Percentiles rank a stretch among this genome's conserved stretches.
Conservation (phyloP, 2,329 filamentous ascomycete genomes). For the Alternaria sp. region DNA sequence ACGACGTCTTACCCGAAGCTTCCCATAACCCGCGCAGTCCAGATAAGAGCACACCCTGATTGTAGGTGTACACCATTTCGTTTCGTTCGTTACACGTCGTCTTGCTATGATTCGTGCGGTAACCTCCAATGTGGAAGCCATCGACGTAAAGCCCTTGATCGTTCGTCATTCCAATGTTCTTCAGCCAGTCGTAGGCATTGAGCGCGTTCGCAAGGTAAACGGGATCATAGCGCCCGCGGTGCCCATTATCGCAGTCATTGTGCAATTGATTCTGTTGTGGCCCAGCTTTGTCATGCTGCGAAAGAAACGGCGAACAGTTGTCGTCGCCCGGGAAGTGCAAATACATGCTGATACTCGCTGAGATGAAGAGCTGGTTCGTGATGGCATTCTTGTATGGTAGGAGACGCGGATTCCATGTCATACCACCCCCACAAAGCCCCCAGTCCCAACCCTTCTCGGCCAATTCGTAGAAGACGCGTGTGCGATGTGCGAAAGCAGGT, state of each 20-base stretch:
- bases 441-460: constrained; percentile 83
- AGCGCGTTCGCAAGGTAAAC: constrained; percentile 76
- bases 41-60: constrained; percentile 88
- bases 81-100: constrained; percentile 81
- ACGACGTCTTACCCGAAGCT: constrained; percentile 74
- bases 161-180: constrained; percentile 81
- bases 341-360: constrained; percentile 88
- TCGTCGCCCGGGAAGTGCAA: constrained; percentile 83
- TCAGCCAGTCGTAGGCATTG: constrained; percentile 82
- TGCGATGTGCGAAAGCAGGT: constrained; percentile 80
- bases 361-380: constrained; percentile 89
- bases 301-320: constrained; percentile 73
- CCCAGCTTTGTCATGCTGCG: constrained; percentile 29
- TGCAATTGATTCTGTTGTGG: constrained; percentile 10
- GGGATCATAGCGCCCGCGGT: constrained; percentile 59
- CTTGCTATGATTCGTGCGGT: constrained; percentile 64
- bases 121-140: constrained; percentile 83
- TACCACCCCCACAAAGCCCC: constrained; percentile 81
- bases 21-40: constrained; percentile 83
- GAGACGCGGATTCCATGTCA: constrained; percentile 84
- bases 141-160: constrained; percentile 78
- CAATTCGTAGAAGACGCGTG: constrained; percentile 85
- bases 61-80: constrained; percentile 94
- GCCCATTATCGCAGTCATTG: constrained; percentile 21
- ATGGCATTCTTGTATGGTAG: constrained; percentile 93